These are phyloP conservation scores for Euphorbia lathyris DNA, from an alignment of 345 rosid species.

Conservation along the genomic window DNA sequence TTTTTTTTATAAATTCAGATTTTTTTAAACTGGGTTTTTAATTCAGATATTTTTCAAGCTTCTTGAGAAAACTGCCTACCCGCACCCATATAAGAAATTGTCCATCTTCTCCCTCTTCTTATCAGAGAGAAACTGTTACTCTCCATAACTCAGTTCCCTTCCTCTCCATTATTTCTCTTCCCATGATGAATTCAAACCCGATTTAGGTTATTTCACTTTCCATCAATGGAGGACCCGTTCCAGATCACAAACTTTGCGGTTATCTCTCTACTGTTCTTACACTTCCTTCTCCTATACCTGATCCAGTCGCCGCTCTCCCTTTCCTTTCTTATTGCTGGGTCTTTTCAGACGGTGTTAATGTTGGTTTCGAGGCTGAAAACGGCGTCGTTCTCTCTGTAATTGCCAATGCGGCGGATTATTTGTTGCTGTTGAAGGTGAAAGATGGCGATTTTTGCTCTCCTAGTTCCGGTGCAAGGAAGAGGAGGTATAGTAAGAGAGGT, in stretches of 20 bases:
- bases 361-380: too few species aligned
- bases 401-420: too few species aligned
- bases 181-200: not conserved
- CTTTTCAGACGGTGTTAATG: too few species aligned
- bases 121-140: not conserved
- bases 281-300: slow-evolving; percentile 21
- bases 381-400: too few species aligned
- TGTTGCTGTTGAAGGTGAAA: not conserved
- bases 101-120: not conserved
- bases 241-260: slow-evolving; percentile 69
- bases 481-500: slow-evolving; percentile 24
- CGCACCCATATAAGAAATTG: too few species aligned
- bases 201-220: not conserved
- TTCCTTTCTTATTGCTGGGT: slow-evolving; percentile 32
- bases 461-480: slow-evolving; percentile 4
- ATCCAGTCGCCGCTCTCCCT: slow-evolving; percentile 11
- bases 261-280: slow-evolving; percentile 58
- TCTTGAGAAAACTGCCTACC: too few species aligned
- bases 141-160: not conserved
- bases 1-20: too few species aligned
- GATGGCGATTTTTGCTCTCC: not conserved
- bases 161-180: too few species aligned
- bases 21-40: too few species aligned
- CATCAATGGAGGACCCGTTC: slow-evolving; percentile 15
- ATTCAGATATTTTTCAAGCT: too few species aligned